Evolutionary conservation across 345 rosid genomes (phyloP).

Genomic region (Salix brachista): DNA sequence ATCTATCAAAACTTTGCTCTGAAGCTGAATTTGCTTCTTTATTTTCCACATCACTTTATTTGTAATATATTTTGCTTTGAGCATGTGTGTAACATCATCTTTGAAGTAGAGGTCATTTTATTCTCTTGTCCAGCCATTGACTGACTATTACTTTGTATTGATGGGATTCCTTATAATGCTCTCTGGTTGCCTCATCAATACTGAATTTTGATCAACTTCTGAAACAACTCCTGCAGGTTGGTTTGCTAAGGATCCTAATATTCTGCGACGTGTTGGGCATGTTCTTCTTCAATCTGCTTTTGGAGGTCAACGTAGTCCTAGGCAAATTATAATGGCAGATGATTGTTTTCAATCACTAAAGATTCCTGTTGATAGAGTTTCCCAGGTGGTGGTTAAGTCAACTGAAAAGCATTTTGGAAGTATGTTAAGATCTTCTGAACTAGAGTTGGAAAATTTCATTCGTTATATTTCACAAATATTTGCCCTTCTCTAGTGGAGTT

Average conservation of each 20-base stretch:
- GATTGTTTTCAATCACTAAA: constrained; percentile 77
- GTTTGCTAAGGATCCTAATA: constrained; percentile 83
- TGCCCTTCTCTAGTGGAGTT: background rate
- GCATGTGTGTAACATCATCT: background rate
- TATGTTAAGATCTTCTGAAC: constrained; percentile 36
- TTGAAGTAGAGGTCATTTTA: background rate
- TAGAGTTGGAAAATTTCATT: background rate
- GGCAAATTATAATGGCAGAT: constrained; percentile 85
- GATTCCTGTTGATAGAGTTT: constrained; percentile 61
- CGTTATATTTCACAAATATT: background rate
- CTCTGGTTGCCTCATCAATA: background rate
- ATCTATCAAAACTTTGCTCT: background rate
- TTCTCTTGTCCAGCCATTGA: background rate
- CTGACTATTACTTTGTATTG: background rate
- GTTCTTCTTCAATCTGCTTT: constrained; percentile 84
- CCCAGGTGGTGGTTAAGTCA: constrained; percentile 69
- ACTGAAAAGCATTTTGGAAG: constrained; percentile 90
- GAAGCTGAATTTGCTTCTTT: background rate
- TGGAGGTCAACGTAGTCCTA: constrained; percentile 70
- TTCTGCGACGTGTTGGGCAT: constrained; percentile 79
- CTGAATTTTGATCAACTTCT: constrained; percentile 8
- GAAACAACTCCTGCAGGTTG: constrained; percentile 54
- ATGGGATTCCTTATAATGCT: background rate
- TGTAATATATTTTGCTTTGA: background rate
- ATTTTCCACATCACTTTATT: background rate